Percentiles rank a stretch among this genome's conserved stretches.
Evolutionary conservation across 2,329 filamentous ascomycete genomes (phyloP).

Genomic region (Blastomyces emzantsi): DNA sequence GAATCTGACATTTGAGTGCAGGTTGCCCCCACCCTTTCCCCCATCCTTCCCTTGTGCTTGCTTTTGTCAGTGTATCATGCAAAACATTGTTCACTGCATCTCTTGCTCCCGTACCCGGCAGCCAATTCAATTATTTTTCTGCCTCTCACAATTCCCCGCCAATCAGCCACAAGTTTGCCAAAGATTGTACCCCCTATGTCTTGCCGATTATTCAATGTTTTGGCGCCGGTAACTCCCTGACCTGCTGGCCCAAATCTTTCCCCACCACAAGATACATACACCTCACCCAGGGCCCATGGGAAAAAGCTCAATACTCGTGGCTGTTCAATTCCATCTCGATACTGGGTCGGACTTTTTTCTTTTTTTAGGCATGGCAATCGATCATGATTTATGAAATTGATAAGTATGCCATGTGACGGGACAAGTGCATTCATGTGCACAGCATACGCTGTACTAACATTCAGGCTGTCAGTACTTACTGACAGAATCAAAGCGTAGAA

Average conservation of each 20-base stretch:
- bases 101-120: conserved; percentile 4
- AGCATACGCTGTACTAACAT: conserved; percentile 5
- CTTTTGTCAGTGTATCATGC: conserved; percentile 6
- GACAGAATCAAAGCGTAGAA: neutral
- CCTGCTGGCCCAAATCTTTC: neutral
- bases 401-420: conserved; percentile 7
- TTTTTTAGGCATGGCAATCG: conserved; percentile 5
- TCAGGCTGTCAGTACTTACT: conserved; percentile 3
- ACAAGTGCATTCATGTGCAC: conserved; percentile 4
- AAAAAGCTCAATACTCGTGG: conserved; percentile 1
- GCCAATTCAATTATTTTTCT: conserved; percentile 5
- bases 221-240: neutral
- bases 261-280: conserved; percentile 1
- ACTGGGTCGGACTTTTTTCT: neutral
- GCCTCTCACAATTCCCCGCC: neutral
- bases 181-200: neutral
- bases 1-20: neutral
- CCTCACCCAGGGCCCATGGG: neutral
- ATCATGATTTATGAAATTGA: conserved; percentile 5
- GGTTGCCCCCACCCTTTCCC: neutral
- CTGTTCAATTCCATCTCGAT: neutral
- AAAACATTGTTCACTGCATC: conserved; percentile 7
- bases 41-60: neutral
- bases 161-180: neutral
- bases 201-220: conserved; percentile 3